Evolutionary conservation across 176 grass and related monocot species (phyloP).

Genomic region (Juncus inflexus): DNA sequence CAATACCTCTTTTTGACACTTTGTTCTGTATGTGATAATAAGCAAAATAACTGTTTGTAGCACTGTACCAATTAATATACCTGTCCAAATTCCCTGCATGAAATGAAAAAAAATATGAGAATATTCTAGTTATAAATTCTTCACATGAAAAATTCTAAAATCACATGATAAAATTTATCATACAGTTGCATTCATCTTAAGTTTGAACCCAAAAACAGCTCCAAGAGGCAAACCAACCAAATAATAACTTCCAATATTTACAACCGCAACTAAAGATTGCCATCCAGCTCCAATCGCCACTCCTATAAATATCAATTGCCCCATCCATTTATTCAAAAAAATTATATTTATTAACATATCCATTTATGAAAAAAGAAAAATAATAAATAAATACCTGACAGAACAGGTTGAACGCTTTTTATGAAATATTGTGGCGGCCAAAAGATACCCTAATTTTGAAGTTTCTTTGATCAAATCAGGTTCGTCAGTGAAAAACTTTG

Average conservation of each 20-base stretch:
- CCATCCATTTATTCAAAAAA: too few species aligned
- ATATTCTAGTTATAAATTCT: background rate
- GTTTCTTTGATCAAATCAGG: slow-evolving; percentile 33
- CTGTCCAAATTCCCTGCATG: slow-evolving; percentile 67
- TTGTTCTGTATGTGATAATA: slow-evolving; percentile 46
- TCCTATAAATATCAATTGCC: slow-evolving; percentile 23
- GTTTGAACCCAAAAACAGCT: slow-evolving; percentile 51
- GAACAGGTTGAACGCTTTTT: slow-evolving; percentile 70
- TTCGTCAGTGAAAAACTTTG: slow-evolving; percentile 41
- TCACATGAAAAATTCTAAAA: background rate
- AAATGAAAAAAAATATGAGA: background rate
- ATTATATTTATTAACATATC: slow-evolving; percentile 1
- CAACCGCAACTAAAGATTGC: slow-evolving; percentile 57
- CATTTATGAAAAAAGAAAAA: background rate
- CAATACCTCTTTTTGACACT: slow-evolving; percentile 61
- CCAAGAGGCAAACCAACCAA: slow-evolving; percentile 53
- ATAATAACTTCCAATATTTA: slow-evolving; percentile 65
- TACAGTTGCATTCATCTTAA: slow-evolving; percentile 42
- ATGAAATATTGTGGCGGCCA: slow-evolving; percentile 56
- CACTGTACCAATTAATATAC: slow-evolving; percentile 46
- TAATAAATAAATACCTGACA: slow-evolving; percentile 42
- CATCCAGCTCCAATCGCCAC: slow-evolving; percentile 75
- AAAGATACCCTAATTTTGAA: slow-evolving; percentile 49
- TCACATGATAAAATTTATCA: background rate
- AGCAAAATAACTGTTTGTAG: slow-evolving; percentile 56